Percentiles rank a stretch among this genome's conserved stretches.
These are phyloP conservation scores for Pseudonectria buxi DNA, from an alignment of 2,329 filamentous ascomycete species.

Conservation along the genomic window DNA sequence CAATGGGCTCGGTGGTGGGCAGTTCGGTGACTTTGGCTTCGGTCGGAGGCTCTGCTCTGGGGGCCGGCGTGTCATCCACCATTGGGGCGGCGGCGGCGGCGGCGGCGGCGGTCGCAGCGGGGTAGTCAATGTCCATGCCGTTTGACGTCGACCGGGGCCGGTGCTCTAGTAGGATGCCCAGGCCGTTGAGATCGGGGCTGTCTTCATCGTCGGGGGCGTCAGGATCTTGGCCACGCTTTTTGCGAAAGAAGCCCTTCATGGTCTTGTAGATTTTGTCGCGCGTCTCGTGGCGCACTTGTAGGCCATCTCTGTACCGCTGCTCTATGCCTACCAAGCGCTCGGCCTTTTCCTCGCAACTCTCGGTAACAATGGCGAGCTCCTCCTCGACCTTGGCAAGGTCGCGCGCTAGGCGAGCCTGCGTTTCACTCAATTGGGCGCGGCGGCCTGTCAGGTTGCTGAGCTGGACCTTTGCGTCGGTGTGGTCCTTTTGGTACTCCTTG, in stretches of 20 bases:
- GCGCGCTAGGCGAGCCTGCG: slow-evolving; percentile 21
- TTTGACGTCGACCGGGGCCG: slow-evolving; percentile 3
- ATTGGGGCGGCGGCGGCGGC: slow-evolving; percentile 4
- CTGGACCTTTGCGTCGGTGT: slow-evolving; percentile 22
- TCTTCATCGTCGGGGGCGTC: slow-evolving; percentile 10
- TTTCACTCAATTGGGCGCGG: slow-evolving; percentile 22
- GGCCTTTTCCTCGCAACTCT: slow-evolving; percentile 25
- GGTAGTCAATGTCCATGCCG: slow-evolving; percentile 2
- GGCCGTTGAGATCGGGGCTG: slow-evolving; percentile 4
- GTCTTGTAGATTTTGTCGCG: slow-evolving; percentile 21
- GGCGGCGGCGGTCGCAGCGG: slow-evolving; percentile 1
- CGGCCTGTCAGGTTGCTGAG: slow-evolving; percentile 23
- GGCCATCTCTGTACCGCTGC: slow-evolving; percentile 23
- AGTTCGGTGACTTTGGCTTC: slow-evolving; percentile 1
- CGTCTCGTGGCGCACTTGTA: slow-evolving; percentile 22
- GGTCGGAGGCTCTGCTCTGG: slow-evolving; percentile 1
- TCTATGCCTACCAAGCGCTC: slow-evolving; percentile 29
- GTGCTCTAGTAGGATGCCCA: not conserved
- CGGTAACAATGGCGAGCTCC: slow-evolving; percentile 27
- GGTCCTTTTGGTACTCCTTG: slow-evolving; percentile 18
- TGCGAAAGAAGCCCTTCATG: slow-evolving; percentile 29
- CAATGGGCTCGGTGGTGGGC: slow-evolving; percentile 15
- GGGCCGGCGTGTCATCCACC: slow-evolving; percentile 16
- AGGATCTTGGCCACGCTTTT: slow-evolving; percentile 22
- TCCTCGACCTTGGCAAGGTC: slow-evolving; percentile 32